Evolutionary conservation across 352 stramenopile genomes (phyloP), one percentile per base, ranked within the genome.

Genomic region (Peronospora belbahrii): DNA sequence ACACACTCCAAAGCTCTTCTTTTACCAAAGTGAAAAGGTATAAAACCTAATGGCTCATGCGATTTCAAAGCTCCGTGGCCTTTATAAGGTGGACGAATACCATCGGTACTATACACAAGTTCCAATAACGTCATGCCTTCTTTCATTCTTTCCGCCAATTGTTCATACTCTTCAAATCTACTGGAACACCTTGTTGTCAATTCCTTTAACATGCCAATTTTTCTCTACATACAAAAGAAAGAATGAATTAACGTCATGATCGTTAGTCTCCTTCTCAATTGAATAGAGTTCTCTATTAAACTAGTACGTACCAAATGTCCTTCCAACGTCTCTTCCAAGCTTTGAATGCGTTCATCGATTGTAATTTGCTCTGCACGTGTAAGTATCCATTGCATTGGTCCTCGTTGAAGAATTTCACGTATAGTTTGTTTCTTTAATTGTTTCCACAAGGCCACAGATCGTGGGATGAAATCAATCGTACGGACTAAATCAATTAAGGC

Each of bases 131-230:
- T 37, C 45, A 83, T 58, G 6, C 63, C 69, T 13, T 83, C 64
- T 36, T 54, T 57, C 48, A 83, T 68, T 17, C 70, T 63, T 24
- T 20, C 24, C 22, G 20, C 36, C 14, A 81, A 44, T 19, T 78
- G 34, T 0, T 74, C 52, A 36, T 61, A 72, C 53, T 67, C 52
- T 6, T 22, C 24, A 37, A 70, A 72, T 13, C 24, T 33, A 10
- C 44, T 40, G 24, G 67, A 52, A 23, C 59, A 70, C 50, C 63
- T 61, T 20, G 70, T 74, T 10, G 65, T 67, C 30, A 85, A 34
- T 28, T 85, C 56, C 61, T 87, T 89, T 6, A 88, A 24, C 59
- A 77, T 68, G 0, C 77, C 77, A n/a, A 89, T 54, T 39, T 89
- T 87, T 15, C 61, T 61, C 76, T 85, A 40, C n/a, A n/a, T n/a